A percentile compares a stretch with the other conserved stretches of the same genome.
These are phyloP conservation scores for Trametes cinnabarina DNA, from an alignment of 768 basidiomycete species.

Conservation along the genomic window DNA sequence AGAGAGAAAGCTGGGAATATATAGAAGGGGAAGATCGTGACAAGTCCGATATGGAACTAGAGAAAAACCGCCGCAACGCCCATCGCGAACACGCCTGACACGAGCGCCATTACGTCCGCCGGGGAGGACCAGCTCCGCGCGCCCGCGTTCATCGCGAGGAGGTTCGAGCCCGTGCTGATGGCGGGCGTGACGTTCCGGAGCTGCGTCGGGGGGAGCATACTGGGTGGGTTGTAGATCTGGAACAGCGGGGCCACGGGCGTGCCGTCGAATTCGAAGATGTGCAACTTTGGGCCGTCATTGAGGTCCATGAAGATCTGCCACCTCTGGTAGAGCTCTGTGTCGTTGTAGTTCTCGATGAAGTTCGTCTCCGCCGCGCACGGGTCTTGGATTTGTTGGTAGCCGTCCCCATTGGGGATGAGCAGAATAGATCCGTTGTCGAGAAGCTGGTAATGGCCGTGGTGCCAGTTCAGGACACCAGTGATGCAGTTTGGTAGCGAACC, in stretches of 20 bases:
- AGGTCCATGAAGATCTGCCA: conserved; percentile 79
- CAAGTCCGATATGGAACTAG: conserved; percentile 7
- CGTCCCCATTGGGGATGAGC: conserved; percentile 76
- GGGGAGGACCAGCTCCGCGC: conserved; percentile 14
- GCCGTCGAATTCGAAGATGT: conserved; percentile 78
- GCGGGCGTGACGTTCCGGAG: conserved; percentile 54
- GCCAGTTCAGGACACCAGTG: conserved; percentile 84
- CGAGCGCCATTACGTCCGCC: conserved; percentile 2
- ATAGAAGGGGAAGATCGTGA: background rate
- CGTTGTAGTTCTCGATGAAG: conserved; percentile 81
- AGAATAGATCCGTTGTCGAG: conserved; percentile 78
- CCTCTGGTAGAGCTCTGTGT: conserved; percentile 57
- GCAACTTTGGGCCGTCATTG: conserved; percentile 60
- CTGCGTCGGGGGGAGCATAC: conserved; percentile 77
- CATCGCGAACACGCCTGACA: conserved; percentile 9
- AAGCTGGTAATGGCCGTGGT: conserved; percentile 75
- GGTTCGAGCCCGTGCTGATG: conserved; percentile 12
- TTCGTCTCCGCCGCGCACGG: conserved; percentile 88
- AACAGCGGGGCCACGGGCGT: conserved; percentile 69
- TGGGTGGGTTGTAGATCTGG: conserved; percentile 66
- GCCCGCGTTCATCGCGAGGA: conserved; percentile 5
- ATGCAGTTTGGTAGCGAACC: conserved; percentile 87
- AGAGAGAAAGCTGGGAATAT: background rate
- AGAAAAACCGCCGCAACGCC: conserved; percentile 13
- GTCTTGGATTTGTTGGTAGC: conserved; percentile 93